phyloP scores from a whole-genome alignment of 805 yeast species.

The Zygotorulaspora florentina region DNA sequence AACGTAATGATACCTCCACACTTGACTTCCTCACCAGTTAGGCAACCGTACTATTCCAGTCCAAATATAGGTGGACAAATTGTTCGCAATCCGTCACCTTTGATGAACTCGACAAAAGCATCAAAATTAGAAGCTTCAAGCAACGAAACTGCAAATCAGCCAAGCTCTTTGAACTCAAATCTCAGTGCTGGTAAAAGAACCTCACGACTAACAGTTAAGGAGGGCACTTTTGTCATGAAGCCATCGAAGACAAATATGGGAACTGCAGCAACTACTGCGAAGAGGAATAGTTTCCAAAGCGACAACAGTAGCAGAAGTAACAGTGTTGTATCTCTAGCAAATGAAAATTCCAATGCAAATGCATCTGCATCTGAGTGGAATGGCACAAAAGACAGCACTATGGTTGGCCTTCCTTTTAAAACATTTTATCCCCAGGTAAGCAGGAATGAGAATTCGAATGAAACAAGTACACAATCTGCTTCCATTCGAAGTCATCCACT shows the following conservation, averaged over 20 bases:
- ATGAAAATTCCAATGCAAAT: background rate
- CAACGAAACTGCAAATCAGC: background rate
- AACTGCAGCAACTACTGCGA: background rate
- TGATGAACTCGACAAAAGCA: slow-evolving; percentile 6
- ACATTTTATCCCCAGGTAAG: slow-evolving; percentile 6
- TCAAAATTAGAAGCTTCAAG: slow-evolving; percentile 8
- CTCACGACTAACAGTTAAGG: slow-evolving; percentile 7
- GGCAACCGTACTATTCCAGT: background rate
- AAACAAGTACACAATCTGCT: background rate
- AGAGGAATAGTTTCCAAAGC: slow-evolving; percentile 7
- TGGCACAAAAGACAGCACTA: slow-evolving; percentile 4
- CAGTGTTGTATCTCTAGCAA: background rate
- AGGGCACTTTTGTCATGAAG: slow-evolving; percentile 8
- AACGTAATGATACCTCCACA: slow-evolving; percentile 3
- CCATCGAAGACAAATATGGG: slow-evolving; percentile 2
- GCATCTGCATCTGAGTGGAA: slow-evolving; percentile 1
- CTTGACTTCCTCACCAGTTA: slow-evolving; percentile 5
- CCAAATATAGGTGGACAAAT: slow-evolving; percentile 6
- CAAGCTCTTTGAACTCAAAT: background rate
- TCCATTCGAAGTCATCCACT: too few species aligned
- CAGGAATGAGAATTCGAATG: background rate
- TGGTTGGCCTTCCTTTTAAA: slow-evolving; percentile 8
- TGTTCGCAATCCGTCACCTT: slow-evolving; percentile 10
- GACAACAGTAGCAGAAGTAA: slow-evolving; percentile 9
- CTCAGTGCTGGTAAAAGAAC: background rate